phyloP scores from a whole-genome alignment of 108 stramenopile species.

The Conticribra weissflogii region DNA sequence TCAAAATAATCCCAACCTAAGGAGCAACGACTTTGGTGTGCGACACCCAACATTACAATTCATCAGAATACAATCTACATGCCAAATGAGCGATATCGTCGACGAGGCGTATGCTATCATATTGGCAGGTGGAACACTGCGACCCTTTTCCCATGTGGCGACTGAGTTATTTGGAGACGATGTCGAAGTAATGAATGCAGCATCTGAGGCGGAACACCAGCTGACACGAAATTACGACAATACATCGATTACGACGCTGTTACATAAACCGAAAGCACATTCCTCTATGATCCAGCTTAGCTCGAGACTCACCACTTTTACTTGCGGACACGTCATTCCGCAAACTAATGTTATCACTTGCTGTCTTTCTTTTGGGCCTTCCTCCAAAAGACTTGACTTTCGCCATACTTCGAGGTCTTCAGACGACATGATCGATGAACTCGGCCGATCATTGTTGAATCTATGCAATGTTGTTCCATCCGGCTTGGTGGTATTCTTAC shows the following conservation, averaged over 20 bases:
- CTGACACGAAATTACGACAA: constrained; percentile 24
- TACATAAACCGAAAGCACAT: constrained; percentile 5
- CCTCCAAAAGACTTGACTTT: constrained; percentile 77
- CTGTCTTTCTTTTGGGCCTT: constrained; percentile 53
- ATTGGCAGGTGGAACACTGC: constrained; percentile 97
- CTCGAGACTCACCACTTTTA: constrained; percentile 73
- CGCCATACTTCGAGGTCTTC: constrained; percentile 64
- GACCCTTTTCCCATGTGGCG: constrained; percentile 88
- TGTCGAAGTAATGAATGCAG: constrained; percentile 46
- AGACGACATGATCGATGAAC: constrained; percentile 72
- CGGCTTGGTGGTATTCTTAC: constrained; percentile 95
- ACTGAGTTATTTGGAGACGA: constrained; percentile 81
- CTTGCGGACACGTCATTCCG: constrained; percentile 95
- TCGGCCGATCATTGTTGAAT: constrained; percentile 78
- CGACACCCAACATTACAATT: constrained; percentile 59
- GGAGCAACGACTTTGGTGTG: too few species aligned
- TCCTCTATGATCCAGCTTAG: constrained; percentile 34
- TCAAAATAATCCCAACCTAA: too few species aligned
- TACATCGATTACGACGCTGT: neutral
- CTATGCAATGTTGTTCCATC: constrained; percentile 71
- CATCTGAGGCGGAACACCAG: constrained; percentile 46
- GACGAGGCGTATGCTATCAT: constrained; percentile 88
- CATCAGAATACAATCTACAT: constrained; percentile 89
- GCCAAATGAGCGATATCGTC: constrained; percentile 77
- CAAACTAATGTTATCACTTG: constrained; percentile 45